Evolutionary conservation across 345 rosid genomes (phyloP), one percentile per base, ranked within the genome.

Genomic region (Moricandia moricandioides): DNA sequence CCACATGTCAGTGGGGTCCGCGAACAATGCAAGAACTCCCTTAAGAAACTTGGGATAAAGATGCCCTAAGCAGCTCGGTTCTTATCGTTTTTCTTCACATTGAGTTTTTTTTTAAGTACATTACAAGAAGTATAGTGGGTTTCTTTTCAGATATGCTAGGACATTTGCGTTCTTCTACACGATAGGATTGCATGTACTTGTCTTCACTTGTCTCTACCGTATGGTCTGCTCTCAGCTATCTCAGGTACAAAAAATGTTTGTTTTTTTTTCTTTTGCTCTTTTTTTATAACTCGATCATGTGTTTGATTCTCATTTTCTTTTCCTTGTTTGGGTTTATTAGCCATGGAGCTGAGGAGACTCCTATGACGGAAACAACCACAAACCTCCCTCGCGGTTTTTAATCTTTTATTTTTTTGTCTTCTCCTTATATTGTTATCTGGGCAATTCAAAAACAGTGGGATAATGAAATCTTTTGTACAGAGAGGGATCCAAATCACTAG

Each of bases 151-250:
- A 75, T 92, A 89, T 63, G 99, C 97, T 30, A 87, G 99, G 57
- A 88, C 93, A 0, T 90, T 94, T 83, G 97, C 87, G 7, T 91
- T 94, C 84, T 94, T 94, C 87, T 94, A 91, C 81, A 91, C 97
- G 7, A 94, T 91, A 40, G 95, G 93, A 59, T 77, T 91, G 79
- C 98, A 94, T 74, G 74, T 90, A 17, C 87, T 95, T 55, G 97
- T 95, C 16, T 95, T 95, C 76, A 85, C 96, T 57, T 90, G 99
- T 83, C 97, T 90, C 58, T 95, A 95, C 85, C 85, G 97, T 55
- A 91, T 92, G 99, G 99, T 92, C 97, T 11, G 95, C 97, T 70
- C 84, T 85, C 80, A 94, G 98, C 84, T 84, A 94, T 61, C 88
- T 90, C 55, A 85, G 97, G 97, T 91, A 77, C 70, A 57, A 3